Base-by-base conservation (phyloP, 2,329 filamentous ascomycete species). In the Colletotrichum siamense region DNA sequence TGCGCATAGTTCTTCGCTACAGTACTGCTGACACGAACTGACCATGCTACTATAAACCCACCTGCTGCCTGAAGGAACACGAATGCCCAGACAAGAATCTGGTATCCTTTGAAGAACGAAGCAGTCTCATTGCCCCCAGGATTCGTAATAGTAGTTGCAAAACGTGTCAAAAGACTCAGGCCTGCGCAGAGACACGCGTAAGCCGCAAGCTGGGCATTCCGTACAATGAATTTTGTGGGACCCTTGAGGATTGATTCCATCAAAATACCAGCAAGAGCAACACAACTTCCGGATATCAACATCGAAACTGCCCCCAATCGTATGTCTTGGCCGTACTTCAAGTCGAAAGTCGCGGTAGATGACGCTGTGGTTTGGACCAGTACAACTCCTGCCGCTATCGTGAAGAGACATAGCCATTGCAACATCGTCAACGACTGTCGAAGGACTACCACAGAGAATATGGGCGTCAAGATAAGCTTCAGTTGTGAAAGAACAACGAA, bases 401-500 rank as follows among this genome's bases (percentile, higher is more conserved):
- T n/a, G 9, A 59, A 7, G 6, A 74, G 32, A 36, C 32, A 70
- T 8, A 64, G 7, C 66, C 66, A 70, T 36, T 73, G 65, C 8
- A 55, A n/a, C 8, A 26, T 7, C 2, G 59, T 36, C 24, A 74
- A 32, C 2, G 30, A 30, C 59, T 65, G 59, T 28, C 44, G 63
- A 10, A 66, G 34, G 16, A 71, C n/a, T 3, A 44, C 5, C 18
- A 71, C 26, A n/a, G 44, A 59, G 61, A 67, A 71, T 1, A 67
- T n/a, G 5, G 62, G 68, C 22, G 62, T 65, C 28, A 75, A 39
- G 10, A 36, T 66, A 6, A 75, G 62, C 52, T 62, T 75, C 8
- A 66, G 32, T 30, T 75, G 62, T 6, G 72, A 75, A 5, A 67
- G 68, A 16, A 71, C 64, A 18, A 71, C 26, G 8, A 52, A 71